Percentiles rank a stretch among this genome's conserved stretches.
Evolutionary conservation across 2,329 filamentous ascomycete genomes (phyloP).

Genomic region (Pleomassaria siparia): DNA sequence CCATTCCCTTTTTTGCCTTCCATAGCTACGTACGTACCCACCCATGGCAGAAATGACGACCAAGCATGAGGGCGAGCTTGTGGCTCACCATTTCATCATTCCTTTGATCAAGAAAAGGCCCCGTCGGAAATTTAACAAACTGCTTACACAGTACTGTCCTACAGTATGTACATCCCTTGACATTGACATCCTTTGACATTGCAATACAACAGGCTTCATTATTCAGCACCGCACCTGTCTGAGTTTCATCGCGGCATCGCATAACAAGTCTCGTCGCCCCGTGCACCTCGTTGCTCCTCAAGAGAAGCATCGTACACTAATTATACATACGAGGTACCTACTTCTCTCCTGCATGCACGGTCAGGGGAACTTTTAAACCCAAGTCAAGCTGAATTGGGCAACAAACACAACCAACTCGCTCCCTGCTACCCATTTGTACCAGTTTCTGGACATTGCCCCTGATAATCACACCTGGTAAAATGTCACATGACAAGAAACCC

Average conservation of each 20-base stretch:
- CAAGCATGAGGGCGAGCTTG: neutral
- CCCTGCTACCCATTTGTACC: too few relatives aligned
- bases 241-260: neutral
- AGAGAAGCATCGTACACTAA: neutral
- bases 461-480: too few relatives aligned
- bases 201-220: neutral
- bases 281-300: neutral
- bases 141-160: neutral
- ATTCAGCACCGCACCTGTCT: neutral
- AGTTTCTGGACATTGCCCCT: too few relatives aligned
- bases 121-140: neutral
- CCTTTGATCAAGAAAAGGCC: neutral
- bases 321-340: too few relatives aligned
- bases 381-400: too few relatives aligned
- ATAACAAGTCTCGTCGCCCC: neutral
- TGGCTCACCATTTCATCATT: neutral
- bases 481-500: too few relatives aligned
- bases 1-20: too few relatives aligned
- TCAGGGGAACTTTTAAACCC: too few relatives aligned
- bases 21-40: too few relatives aligned
- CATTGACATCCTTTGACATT: neutral
- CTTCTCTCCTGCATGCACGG: neutral
- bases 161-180: too few relatives aligned
- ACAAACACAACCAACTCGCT: too few relatives aligned
- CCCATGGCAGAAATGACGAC: neutral